These are phyloP conservation scores for Delonix regia DNA, from an alignment of 306 rosid genomes.

Conservation along the genomic window DNA sequence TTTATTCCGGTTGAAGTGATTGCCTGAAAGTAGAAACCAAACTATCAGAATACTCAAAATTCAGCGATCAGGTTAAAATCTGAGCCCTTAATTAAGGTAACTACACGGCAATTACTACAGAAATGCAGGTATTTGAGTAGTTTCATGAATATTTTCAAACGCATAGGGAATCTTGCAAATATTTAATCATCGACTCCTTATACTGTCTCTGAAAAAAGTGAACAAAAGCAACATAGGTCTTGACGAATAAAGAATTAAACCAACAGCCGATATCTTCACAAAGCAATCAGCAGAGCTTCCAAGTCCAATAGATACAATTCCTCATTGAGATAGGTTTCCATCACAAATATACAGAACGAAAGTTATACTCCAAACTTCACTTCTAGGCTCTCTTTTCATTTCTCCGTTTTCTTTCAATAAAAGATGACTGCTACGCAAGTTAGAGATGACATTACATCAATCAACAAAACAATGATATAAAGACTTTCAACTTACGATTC, in stretches of 20 bases:
- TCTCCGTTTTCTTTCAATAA: constrained; percentile 22
- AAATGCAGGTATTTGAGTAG: neutral
- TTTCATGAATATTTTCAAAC: constrained; percentile 10
- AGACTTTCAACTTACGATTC: constrained; percentile 60
- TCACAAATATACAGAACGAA: neutral
- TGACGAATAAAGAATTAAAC: neutral
- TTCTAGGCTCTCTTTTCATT: neutral
- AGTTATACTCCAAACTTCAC: neutral
- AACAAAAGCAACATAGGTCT: neutral
- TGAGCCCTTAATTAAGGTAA: neutral
- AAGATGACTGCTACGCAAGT: neutral
- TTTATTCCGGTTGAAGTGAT: constrained; percentile 77
- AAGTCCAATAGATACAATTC: neutral
- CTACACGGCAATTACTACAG: neutral
- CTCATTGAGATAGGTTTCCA: neutral
- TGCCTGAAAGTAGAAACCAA: constrained; percentile 52
- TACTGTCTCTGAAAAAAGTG: neutral
- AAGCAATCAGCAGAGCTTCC: constrained; percentile 1
- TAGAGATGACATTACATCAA: neutral
- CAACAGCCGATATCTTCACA: neutral
- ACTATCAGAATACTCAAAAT: neutral
- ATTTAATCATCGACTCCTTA: neutral
- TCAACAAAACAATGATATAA: neutral
- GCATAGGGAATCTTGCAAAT: neutral
- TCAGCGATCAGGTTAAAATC: neutral